Base-by-base conservation (phyloP, 2,329 filamentous ascomycete species). In the Phoma sp. region DNA sequence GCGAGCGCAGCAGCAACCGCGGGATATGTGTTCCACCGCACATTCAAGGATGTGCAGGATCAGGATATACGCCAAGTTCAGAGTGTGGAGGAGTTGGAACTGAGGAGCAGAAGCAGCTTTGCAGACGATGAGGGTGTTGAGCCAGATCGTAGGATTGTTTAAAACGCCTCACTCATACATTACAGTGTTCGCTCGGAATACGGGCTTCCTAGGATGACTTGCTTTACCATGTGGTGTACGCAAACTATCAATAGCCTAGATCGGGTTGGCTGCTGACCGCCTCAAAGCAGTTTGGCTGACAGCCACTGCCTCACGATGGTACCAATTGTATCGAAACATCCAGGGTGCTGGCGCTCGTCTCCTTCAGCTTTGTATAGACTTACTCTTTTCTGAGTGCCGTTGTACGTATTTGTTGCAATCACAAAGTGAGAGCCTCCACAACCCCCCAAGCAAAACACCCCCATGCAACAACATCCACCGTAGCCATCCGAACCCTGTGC, bases 11-110 rank as follows among this genome's bases (percentile, higher is more conserved):
- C 82, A 0, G 79, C 80, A 48, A 25, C 77, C 2, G 77, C 80
- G 3, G 83, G 83, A 21, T 74, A 78, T 27, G 58, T 82, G 51
- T 88, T 89, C 74, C 87, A 78, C 72, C 25, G 76, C 29, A 62
- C 77, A 41, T 85, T 83, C 74, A 75, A 70, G 31, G 54, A 50
- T 19, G 56, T 64, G 17, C 62, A 62, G 31, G 49, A 54, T 6
- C 43, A 43, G 8, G 39, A 38, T 1, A 17, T 15, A 13, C 50
- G 29, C 15, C 25, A 21, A 6, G 45, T 62, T 9, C 48, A 49
- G 33, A 55, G 35, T 31, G 57, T 38, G 24, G 60, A 51, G 15
- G 69, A 67, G 43, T 60, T 61, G 10, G 64, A 65, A 39, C 36
- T 67, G 31, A 31, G 24, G 3, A 50, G 37, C 1, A 41, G 47